phyloP scores from a whole-genome alignment of 2,329 filamentous ascomycete genomes.

The Epichloe brachyelytri region DNA sequence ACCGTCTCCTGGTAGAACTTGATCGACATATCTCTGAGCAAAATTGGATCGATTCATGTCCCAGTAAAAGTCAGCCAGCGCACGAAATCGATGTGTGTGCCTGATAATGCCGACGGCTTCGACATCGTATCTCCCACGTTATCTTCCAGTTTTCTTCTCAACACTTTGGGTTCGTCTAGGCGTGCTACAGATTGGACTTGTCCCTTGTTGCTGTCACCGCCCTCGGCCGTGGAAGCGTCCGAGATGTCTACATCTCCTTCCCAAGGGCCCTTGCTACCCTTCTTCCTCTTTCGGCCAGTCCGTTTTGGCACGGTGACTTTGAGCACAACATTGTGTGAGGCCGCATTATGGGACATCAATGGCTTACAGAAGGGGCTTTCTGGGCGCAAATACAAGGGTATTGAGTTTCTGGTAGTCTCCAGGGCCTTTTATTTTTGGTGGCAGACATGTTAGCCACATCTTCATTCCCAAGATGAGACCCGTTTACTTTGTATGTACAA shows the following conservation, averaged over 20 bases:
- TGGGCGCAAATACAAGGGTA: constrained; percentile 65
- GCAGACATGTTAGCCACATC: neutral
- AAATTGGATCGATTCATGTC: constrained; percentile 56
- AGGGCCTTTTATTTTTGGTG: constrained; percentile 28
- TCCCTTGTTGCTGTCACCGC: constrained; percentile 6
- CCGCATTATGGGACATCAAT: constrained; percentile 60
- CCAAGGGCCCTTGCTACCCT: constrained; percentile 59
- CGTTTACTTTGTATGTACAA: neutral
- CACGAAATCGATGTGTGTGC: constrained; percentile 76
- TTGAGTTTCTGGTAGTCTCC: constrained; percentile 34
- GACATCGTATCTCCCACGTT: constrained; percentile 53
- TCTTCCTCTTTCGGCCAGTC: constrained; percentile 75
- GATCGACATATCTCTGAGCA: constrained; percentile 56
- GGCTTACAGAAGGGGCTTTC: constrained; percentile 69
- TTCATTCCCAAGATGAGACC: neutral
- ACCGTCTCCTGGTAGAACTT: constrained; percentile 62
- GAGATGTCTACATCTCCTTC: constrained; percentile 27
- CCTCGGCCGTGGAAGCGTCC: constrained; percentile 8
- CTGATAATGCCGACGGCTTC: constrained; percentile 61
- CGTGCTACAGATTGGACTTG: constrained; percentile 31
- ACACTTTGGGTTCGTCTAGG: constrained; percentile 37
- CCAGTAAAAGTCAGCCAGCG: constrained; percentile 80
- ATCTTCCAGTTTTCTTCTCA: constrained; percentile 56
- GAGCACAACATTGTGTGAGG: constrained; percentile 72
- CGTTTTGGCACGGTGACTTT: constrained; percentile 78